Evolutionary conservation across 345 rosid genomes (phyloP).

Genomic region (Murraya paniculata): DNA sequence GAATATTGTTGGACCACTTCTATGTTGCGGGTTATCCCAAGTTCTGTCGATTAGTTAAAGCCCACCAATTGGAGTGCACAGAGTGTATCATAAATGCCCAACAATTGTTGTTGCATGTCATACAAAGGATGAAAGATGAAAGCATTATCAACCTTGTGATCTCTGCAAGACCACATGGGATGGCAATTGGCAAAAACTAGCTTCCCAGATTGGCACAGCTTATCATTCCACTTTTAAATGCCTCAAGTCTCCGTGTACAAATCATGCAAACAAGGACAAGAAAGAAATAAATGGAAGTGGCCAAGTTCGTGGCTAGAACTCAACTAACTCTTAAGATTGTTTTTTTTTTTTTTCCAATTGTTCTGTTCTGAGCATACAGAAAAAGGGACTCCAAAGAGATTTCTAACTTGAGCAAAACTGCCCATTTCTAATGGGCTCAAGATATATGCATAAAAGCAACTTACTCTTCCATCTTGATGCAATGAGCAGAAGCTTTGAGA

Average conservation of each 20-base stretch:
- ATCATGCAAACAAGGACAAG: neutral
- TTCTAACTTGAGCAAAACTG: conserved; percentile 37
- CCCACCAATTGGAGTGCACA: conserved; percentile 1
- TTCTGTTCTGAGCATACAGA: conserved; percentile 14
- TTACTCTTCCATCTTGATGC: conserved; percentile 54
- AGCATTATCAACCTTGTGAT: conserved; percentile 6
- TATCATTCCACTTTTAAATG: conserved; percentile 9
- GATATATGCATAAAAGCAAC: conserved; percentile 20
- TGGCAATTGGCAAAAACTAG: neutral
- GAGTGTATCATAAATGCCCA: neutral
- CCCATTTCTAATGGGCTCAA: conserved; percentile 25
- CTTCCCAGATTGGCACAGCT: conserved; percentile 16
- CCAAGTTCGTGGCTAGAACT: neutral
- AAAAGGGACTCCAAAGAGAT: conserved; percentile 10
- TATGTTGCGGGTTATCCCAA: neutral
- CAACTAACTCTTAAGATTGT: conserved; percentile 5
- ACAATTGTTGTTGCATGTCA: neutral
- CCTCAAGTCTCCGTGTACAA: neutral
- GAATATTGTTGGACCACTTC: conserved; percentile 6
- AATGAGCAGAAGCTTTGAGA: conserved; percentile 52
- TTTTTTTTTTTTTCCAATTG: conserved; percentile 18
- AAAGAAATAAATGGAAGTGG: neutral
- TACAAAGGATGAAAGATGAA: conserved; percentile 14
- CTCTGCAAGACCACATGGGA: conserved; percentile 6
- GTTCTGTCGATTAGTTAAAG: neutral